A percentile compares a stretch with the other conserved stretches of the same genome.
Conservation (phyloP, 129 eudicot genomes). For the Saposhnikovia divaricata region DNA sequence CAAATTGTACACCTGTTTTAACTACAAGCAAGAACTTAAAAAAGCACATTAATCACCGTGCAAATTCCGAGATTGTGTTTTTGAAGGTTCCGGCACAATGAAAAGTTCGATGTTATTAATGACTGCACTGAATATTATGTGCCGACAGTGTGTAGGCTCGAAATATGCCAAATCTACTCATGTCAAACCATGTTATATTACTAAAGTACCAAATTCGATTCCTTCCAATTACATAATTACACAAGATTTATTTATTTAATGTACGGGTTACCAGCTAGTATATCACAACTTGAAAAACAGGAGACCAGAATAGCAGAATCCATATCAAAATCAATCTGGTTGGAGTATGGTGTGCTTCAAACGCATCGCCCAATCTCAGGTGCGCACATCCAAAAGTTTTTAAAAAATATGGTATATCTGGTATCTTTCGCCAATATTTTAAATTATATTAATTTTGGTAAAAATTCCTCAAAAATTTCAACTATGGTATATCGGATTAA, state of each 20-base stretch:
- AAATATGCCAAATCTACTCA: background rate
- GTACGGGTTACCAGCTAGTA: no score
- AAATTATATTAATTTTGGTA: background rate
- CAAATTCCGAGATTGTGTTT: background rate
- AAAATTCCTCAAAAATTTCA: no score
- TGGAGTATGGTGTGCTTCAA: background rate
- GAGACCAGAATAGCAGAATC: background rate
- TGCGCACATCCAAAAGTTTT: background rate
- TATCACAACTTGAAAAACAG: background rate
- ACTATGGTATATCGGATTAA: background rate
- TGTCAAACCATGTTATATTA: no score
- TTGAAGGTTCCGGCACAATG: background rate
- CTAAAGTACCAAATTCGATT: no score
- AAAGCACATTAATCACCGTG: background rate
- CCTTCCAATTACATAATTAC: no score
- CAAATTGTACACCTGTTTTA: background rate
- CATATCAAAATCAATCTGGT: background rate
- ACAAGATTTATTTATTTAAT: no score
- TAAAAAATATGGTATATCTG: background rate
- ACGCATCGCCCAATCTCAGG: background rate
- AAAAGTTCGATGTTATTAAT: background rate
- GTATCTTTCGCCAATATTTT: background rate
- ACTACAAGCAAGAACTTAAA: background rate
- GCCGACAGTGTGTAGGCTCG: background rate
- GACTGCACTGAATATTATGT: no score